Evolutionary conservation across 805 yeast genomes (phyloP), one percentile per base, ranked within the genome.

Genomic region (Nematodospora valgi): DNA sequence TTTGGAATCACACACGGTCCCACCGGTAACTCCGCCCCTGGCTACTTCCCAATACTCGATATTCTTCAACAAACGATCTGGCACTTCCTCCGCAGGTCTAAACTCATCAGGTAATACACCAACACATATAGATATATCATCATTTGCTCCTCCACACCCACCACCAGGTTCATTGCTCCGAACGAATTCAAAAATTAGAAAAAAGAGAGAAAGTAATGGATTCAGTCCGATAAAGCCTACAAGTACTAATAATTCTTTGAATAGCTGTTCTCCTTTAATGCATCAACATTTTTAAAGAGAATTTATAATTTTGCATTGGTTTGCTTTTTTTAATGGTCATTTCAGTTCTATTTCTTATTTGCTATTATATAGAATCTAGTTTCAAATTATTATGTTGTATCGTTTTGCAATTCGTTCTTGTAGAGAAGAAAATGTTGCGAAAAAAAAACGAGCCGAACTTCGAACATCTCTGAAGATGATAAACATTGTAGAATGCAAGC

Each of bases 21-120:
- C 43, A 21, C 69, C 69, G 12, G 45, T 53, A 12, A 64, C 70
- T 2, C 70, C 70, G n/a, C 70, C 70, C 19, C 58, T 62, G 35
- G 70, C 70, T n/a, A 56, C 62, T 10, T 61, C 69, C 11, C 68
- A 60, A 43, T 52, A 60, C 32, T 60, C 64, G 21, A 56, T 64
- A 7, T 64, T 64, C 36, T 64, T 69, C 9, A 48, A 51, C 34
- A 49, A 48, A 37, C 45, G 55, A 35, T 33, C 39, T 35, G 33
- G 47, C 49, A 30, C 41, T 36, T 27, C 23, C 12, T 9, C 17
- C 4, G 29, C 19, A 4, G n/a, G n/a, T n/a, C 9, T 21, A 8
- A 16, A 27, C 20, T 29, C 43, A 12, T 25, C 34, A 12, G 47
- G 49, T 26, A 53, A 42, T 9, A 54, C 61, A 3, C 61, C 61